Evolutionary conservation across 306 rosid genomes (phyloP).

Genomic region (Alnus glutinosa): DNA sequence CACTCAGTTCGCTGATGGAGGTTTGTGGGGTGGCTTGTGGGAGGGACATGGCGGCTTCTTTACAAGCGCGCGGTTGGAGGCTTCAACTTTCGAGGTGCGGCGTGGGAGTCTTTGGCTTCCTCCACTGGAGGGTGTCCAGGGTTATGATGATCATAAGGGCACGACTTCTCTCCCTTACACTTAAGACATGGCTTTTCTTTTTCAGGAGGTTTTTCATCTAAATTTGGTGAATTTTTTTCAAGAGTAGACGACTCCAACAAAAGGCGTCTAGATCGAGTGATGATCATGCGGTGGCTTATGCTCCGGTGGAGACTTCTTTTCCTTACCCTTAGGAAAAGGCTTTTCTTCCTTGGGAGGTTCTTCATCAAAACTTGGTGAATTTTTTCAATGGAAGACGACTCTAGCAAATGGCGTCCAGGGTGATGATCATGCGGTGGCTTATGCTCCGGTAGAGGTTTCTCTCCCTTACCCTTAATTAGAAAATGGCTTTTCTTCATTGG

Average conservation of each 20-base stretch:
- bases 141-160: background rate
- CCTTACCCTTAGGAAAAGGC: too few species aligned
- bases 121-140: background rate
- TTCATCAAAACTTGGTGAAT: too few species aligned
- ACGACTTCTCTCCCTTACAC: constrained; percentile 3
- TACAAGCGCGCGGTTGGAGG: background rate
- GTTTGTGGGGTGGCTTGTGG: constrained; percentile 2
- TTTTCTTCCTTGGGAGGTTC: too few species aligned
- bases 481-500: background rate
- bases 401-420: background rate
- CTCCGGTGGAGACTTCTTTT: too few species aligned
- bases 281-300: too few species aligned
- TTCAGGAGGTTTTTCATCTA: background rate
- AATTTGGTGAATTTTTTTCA: background rate
- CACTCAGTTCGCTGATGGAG: background rate
- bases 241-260: background rate
- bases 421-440: background rate
- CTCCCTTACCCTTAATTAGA: background rate
- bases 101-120: background rate
- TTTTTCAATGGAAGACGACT: too few species aligned
- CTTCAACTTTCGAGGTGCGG: background rate
- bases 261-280: too few species aligned
- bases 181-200: too few species aligned
- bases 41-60: background rate
- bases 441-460: constrained; percentile 15